Evolutionary conservation across 805 yeast species (phyloP).

Genomic region (Metschnikowia borealis): DNA sequence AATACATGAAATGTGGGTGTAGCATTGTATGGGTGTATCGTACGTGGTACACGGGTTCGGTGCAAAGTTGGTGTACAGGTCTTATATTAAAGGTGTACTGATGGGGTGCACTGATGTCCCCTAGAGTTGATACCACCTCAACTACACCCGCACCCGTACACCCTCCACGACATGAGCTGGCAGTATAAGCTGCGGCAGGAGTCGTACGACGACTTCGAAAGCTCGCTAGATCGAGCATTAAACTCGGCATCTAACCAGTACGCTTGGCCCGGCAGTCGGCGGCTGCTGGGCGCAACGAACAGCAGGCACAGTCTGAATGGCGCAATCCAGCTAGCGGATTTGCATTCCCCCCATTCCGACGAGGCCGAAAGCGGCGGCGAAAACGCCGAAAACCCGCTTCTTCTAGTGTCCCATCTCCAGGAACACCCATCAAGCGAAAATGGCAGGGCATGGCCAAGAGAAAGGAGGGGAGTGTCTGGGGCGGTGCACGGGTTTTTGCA

Average conservation of each 20-base stretch:
- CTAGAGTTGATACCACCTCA: neutral
- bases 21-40: too few relatives aligned
- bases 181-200: slow-evolving; percentile 19
- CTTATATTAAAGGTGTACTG: neutral
- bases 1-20: too few relatives aligned
- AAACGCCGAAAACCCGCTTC: neutral
- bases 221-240: slow-evolving; percentile 62
- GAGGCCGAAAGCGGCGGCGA: slow-evolving; percentile 1
- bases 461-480: neutral
- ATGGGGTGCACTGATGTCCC: neutral
- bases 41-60: too few relatives aligned
- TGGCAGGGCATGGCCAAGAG: neutral
- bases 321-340: slow-evolving; percentile 1
- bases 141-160: neutral
- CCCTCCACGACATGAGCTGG: slow-evolving; percentile 1
- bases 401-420: neutral
- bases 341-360: neutral
- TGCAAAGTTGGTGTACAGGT: neutral
- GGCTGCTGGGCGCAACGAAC: slow-evolving; percentile 15
- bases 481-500: slow-evolving; percentile 1
- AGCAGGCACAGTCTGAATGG: neutral
- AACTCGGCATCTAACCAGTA: slow-evolving; percentile 38
- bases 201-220: slow-evolving; percentile 61
- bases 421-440: too few relatives aligned
- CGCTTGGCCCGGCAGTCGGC: slow-evolving; percentile 27